These are phyloP conservation scores for Solanum hybrid DNA, from an alignment of 305 asterid species.

Conservation along the genomic window DNA sequence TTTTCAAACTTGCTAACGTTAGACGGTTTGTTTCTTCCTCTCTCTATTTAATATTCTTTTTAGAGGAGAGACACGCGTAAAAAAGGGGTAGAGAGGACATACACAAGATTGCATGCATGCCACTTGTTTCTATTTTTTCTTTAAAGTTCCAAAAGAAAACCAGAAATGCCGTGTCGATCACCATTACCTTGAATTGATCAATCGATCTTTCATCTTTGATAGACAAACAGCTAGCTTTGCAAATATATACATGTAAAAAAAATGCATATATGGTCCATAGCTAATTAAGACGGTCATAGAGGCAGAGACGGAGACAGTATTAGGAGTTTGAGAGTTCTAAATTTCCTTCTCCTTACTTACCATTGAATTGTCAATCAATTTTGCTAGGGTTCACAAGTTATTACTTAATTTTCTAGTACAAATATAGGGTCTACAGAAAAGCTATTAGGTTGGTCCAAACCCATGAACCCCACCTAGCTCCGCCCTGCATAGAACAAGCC, in stretches of 20 bases:
- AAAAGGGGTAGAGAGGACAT: constrained; percentile 4
- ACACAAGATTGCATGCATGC: constrained; percentile 39
- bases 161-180: background rate
- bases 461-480: too few species aligned
- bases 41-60: background rate
- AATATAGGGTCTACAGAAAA: too few species aligned
- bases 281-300: background rate
- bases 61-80: background rate
- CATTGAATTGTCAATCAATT: too few species aligned
- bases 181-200: background rate
- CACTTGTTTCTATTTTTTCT: constrained; percentile 36
- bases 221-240: background rate
- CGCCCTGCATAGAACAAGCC: too few species aligned
- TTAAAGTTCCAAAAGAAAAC: background rate
- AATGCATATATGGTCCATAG: background rate
- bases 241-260: background rate
- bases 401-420: too few species aligned
- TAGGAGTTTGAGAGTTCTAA: too few species aligned
- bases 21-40: background rate
- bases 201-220: background rate
- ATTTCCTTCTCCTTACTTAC: too few species aligned
- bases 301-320: too few species aligned
- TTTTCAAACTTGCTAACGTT: background rate
- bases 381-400: too few species aligned
- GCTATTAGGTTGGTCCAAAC: too few species aligned